Evolutionary conservation across 352 stramenopile species (phyloP).

Genomic region (Phytopythium oedochilum): DNA sequence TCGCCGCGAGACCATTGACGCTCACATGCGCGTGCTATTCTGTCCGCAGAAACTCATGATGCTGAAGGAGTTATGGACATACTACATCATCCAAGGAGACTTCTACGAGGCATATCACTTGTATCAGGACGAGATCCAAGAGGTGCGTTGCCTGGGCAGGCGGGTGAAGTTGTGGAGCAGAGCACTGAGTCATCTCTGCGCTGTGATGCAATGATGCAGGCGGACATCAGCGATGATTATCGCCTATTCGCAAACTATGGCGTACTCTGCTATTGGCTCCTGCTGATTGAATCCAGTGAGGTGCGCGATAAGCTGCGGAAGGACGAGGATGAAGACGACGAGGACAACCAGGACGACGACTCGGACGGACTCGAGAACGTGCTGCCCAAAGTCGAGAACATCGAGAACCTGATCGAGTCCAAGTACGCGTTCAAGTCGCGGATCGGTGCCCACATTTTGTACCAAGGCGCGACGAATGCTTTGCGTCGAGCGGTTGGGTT

Average conservation of each 20-base stretch:
- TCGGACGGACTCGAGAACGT: not conserved
- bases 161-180: not conserved
- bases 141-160: conserved; percentile 23
- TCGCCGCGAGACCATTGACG: not conserved
- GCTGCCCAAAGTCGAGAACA: conserved; percentile 10
- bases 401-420: conserved; percentile 45
- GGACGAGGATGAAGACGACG: conserved; percentile 18
- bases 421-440: conserved; percentile 60
- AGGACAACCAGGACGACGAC: conserved; percentile 15
- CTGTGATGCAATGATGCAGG: conserved; percentile 6
- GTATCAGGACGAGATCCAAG: conserved; percentile 71
- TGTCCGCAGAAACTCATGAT: conserved; percentile 45
- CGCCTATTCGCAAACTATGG: conserved; percentile 67
- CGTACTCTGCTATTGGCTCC: conserved; percentile 79
- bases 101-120: conserved; percentile 79
- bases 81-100: conserved; percentile 63
- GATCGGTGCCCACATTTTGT: conserved; percentile 69
- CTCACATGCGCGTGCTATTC: not conserved
- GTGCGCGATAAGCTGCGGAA: conserved; percentile 47
- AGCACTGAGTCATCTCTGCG: not conserved
- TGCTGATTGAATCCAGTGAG: conserved; percentile 73
- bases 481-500: conserved; percentile 57
- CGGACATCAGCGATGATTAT: conserved; percentile 49
- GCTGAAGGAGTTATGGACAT: conserved; percentile 69
- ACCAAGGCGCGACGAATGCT: conserved; percentile 52